Base-by-base conservation (phyloP, 2,329 filamentous ascomycete species). In the Periglandula ipomoeae region DNA sequence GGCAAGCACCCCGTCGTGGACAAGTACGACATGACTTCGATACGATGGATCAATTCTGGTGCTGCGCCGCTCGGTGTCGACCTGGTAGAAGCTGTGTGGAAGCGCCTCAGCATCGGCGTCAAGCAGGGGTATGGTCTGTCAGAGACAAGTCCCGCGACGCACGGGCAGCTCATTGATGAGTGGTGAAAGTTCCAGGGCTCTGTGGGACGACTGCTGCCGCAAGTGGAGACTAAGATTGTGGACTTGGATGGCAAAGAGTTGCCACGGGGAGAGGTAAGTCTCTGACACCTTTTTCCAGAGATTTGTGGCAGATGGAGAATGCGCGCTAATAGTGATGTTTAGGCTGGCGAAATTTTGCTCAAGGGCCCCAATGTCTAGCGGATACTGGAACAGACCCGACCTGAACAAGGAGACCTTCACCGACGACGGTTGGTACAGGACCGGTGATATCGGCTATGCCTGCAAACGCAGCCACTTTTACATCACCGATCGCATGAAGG, bases 51-150 rank as follows among this genome's bases (percentile, higher is more conserved):
- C 72, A 93, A 89, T 67, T 90, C 81, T 0, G 91, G 87, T 22
- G 91, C 90, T 0, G 90, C 91, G 1, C 91, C 91, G 0, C 71
- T 96, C 37, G 91, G 88, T 0, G 71, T 74, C 27, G 89, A 95
- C 53, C 76, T 97, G 2, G 85, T 91, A 1, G 80, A 89, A 48
- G 77, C 81, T 8, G 79, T 93, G 3, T 87, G 87, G 72, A 67
- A 78, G 19, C 80, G 89, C 7, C 79, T 93, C 50, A 81, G 81
- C 46, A 74, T 94, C 19, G 84, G 84, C 2, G 81, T 95, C 52
- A 96, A 95, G 72, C 91, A 97, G 68, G 90, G 87, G 17, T 97
- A 95, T 61, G 91, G 91, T 0, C 75, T 97, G 5, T 89, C 83
- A 5, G 91, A 97, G 70, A 94, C 89, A 13, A 84, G 84, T 23